A percentile compares a stretch with the other conserved stretches of the same genome.
Evolutionary conservation across 331 rosid species (phyloP).

Genomic region (Pyracantha coccinea): DNA sequence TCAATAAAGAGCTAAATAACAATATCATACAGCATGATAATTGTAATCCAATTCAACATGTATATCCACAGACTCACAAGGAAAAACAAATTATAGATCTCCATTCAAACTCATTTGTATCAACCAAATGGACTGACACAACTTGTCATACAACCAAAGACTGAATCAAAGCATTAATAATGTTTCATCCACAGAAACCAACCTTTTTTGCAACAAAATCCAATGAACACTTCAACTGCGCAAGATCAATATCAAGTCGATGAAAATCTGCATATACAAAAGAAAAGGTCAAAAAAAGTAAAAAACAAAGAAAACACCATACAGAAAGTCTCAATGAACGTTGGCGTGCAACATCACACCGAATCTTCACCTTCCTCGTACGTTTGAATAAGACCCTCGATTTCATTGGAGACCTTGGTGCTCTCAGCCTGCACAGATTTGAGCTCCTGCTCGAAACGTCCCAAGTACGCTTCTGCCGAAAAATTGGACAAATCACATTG

Average conservation of each 20-base stretch:
- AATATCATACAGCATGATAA: not conserved
- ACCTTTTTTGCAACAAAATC: slow-evolving; percentile 50
- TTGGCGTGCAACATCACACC: not conserved
- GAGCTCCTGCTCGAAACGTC: slow-evolving; percentile 48
- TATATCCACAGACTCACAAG: not conserved
- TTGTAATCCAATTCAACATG: not conserved
- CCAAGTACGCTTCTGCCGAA: slow-evolving; percentile 38
- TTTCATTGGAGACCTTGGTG: slow-evolving; percentile 28
- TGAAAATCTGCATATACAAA: slow-evolving; percentile 38
- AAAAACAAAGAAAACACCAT: not conserved
- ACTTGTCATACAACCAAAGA: not conserved
- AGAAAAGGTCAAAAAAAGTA: not conserved
- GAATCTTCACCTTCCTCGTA: slow-evolving; percentile 38
- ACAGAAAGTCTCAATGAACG: not conserved
- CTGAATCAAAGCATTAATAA: not conserved
- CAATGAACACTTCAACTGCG: slow-evolving; percentile 40
- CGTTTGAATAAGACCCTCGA: slow-evolving; percentile 38
- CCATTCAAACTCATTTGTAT: not conserved
- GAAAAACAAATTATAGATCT: not conserved
- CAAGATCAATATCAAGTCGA: slow-evolving; percentile 43
- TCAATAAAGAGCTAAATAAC: not conserved
- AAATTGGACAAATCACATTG: not conserved
- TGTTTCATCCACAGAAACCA: slow-evolving; percentile 15
- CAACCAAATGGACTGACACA: not conserved
- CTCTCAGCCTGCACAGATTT: slow-evolving; percentile 36